Evolutionary conservation across 148 eudicot genomes (phyloP).

Genomic region (Cornus suecica): DNA sequence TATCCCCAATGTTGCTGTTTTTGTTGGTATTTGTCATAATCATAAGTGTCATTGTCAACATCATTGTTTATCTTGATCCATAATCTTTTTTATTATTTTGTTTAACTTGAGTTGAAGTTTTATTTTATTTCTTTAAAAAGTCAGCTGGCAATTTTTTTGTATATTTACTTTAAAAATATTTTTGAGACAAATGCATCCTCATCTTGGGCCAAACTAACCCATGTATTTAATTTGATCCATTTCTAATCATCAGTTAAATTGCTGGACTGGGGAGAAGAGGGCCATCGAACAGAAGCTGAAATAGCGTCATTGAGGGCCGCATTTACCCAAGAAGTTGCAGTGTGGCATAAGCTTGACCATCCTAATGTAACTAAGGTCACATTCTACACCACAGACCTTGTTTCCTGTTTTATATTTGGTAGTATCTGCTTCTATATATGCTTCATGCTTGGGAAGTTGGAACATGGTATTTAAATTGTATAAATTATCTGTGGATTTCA

Average conservation of each 20-base stretch:
- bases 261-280: constrained; percentile 97
- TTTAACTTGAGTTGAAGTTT: constrained; percentile 11
- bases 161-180: not conserved
- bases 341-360: constrained; percentile 96
- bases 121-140: not conserved
- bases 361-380: constrained; percentile 92
- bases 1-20: constrained; percentile 31
- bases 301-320: constrained; percentile 67
- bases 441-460: not conserved
- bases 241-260: constrained; percentile 59
- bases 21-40: constrained; percentile 15
- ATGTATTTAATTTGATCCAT: not conserved
- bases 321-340: constrained; percentile 85
- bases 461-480: not conserved
- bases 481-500: not conserved
- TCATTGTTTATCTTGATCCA: not conserved
- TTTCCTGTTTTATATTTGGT: not conserved
- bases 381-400: not conserved
- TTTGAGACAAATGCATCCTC: not conserved
- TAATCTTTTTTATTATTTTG: too few relatives aligned
- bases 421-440: not conserved
- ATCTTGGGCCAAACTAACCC: not conserved
- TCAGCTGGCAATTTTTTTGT: not conserved
- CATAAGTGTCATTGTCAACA: not conserved
- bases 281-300: constrained; percentile 71